These are phyloP conservation scores for Pisolithus albus DNA, from an alignment of 768 basidiomycete species.

Conservation along the genomic window DNA sequence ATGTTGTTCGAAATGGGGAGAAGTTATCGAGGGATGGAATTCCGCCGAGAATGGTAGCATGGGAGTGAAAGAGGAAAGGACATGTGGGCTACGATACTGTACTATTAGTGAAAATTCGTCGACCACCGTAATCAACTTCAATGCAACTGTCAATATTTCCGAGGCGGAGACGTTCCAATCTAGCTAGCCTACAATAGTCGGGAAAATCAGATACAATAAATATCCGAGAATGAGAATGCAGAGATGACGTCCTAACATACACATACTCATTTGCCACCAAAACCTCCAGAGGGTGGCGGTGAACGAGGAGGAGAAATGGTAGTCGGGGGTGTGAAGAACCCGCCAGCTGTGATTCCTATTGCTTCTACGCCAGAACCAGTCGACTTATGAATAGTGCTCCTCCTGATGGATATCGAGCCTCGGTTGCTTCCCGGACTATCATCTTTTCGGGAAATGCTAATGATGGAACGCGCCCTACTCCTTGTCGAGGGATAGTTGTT, in stretches of 20 bases:
- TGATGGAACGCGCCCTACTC: slow-evolving; percentile 46
- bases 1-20: slow-evolving; percentile 17
- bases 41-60: slow-evolving; percentile 22
- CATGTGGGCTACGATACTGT: neutral
- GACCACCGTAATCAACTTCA: no score
- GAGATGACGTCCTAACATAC: no score
- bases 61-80: neutral
- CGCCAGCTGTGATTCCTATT: slow-evolving; percentile 64
- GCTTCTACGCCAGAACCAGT: slow-evolving; percentile 73
- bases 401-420: slow-evolving; percentile 62
- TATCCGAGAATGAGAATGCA: no score
- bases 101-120: neutral
- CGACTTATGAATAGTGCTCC: slow-evolving; percentile 54
- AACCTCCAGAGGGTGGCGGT: slow-evolving; percentile 1
- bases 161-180: no score
- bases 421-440: slow-evolving; percentile 30
- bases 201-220: no score
- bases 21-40: slow-evolving; percentile 14
- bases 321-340: slow-evolving; percentile 63
- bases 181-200: no score
- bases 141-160: no score
- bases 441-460: slow-evolving; percentile 52
- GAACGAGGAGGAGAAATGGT: slow-evolving; percentile 24
- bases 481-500: slow-evolving; percentile 28
- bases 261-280: neutral